Evolutionary conservation across 83 land plant species (phyloP).

Genomic region (Picea mariana): DNA sequence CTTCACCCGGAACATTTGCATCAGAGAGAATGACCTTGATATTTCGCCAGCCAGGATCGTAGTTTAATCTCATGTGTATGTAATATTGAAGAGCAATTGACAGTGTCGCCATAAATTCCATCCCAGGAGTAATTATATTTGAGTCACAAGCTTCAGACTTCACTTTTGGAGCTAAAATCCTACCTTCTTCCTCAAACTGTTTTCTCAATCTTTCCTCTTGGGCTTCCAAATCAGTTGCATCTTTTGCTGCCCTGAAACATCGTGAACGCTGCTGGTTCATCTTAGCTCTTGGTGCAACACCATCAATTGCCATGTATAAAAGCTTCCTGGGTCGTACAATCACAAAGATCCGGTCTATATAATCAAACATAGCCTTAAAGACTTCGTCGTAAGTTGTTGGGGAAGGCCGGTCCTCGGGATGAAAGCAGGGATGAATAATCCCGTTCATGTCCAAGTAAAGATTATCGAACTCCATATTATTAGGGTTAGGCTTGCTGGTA

Average conservation of each 20-base stretch:
- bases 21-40: slow-evolving; percentile 85
- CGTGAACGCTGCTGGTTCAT: slow-evolving; percentile 76
- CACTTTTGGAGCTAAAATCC: slow-evolving; percentile 23
- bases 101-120: slow-evolving; percentile 60
- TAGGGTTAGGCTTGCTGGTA: slow-evolving; percentile 45
- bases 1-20: slow-evolving; percentile 88
- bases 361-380: slow-evolving; percentile 48
- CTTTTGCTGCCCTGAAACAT: slow-evolving; percentile 68
- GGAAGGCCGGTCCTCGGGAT: slow-evolving; percentile 50
- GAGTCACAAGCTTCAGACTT: slow-evolving; percentile 41
- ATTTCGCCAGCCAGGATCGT: slow-evolving; percentile 61
- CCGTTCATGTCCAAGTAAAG: slow-evolving; percentile 71
- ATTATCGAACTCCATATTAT: slow-evolving; percentile 60
- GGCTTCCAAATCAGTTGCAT: slow-evolving; percentile 47
- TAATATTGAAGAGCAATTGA: slow-evolving; percentile 66
- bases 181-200: slow-evolving; percentile 36
- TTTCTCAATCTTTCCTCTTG: slow-evolving; percentile 43
- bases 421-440: slow-evolving; percentile 71
- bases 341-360: slow-evolving; percentile 59
- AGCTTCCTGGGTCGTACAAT: slow-evolving; percentile 70
- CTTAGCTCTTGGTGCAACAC: slow-evolving; percentile 71
- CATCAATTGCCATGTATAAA: slow-evolving; percentile 77
- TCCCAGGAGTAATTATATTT: slow-evolving; percentile 82
- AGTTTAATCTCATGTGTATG: slow-evolving; percentile 53
- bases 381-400: slow-evolving; percentile 61